Percentiles rank a stretch among this genome's conserved stretches.
Conservation (phyloP, 176 grass and related monocot species). For the Thalia dealbata region DNA sequence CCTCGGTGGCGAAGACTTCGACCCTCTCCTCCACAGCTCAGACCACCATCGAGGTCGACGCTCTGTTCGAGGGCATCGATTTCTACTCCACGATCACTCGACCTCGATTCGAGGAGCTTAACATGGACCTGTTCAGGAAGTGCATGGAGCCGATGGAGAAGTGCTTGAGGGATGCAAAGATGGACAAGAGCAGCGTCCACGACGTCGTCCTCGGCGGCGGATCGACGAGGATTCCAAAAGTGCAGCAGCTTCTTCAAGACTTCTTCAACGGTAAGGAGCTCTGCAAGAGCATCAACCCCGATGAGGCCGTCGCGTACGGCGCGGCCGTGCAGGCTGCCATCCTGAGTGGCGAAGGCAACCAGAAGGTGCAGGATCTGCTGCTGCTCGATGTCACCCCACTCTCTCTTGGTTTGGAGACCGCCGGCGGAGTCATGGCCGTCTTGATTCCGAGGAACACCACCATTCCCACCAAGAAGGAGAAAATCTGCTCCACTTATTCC, state of each 20-base stretch:
- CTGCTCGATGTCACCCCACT: constrained; percentile 1
- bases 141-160: background rate
- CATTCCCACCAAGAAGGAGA: constrained; percentile 78
- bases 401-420: background rate
- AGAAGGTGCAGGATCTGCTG: background rate
- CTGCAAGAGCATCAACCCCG: constrained; percentile 10
- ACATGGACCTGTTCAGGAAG: constrained; percentile 4
- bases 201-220: constrained; percentile 7
- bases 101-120: constrained; percentile 5
- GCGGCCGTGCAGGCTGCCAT: background rate
- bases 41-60: constrained; percentile 10
- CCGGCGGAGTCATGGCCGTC: background rate
- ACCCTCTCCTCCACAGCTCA: constrained; percentile 57
- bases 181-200: background rate
- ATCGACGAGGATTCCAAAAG: constrained; percentile 7
- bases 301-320: constrained; percentile 4
- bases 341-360: background rate
- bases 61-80: constrained; percentile 1
- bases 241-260: constrained; percentile 1
- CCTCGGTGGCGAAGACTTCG: constrained; percentile 83
- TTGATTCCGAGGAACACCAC: constrained; percentile 79
- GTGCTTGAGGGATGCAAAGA: background rate
- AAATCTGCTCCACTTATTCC: constrained; percentile 71
- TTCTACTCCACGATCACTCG: constrained; percentile 12
- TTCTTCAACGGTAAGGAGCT: constrained; percentile 10